Percentiles rank a stretch among this genome's conserved stretches.
These are phyloP conservation scores for Chaetomiaceae sp. DNA, from an alignment of 2,329 filamentous ascomycete genomes.

Conservation along the genomic window DNA sequence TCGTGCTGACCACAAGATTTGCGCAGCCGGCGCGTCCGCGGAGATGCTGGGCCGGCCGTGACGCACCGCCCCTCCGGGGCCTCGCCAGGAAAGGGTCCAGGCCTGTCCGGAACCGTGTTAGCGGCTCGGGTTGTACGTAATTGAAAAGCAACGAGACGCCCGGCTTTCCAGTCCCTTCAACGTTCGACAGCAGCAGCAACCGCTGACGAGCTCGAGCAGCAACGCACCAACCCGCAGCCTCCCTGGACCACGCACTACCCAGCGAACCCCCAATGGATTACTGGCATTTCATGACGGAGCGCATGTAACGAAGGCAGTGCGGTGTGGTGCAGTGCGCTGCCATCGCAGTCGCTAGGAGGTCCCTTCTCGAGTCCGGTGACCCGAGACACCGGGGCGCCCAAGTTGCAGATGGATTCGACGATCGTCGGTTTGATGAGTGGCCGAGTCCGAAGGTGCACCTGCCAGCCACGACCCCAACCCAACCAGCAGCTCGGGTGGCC, in stretches of 20 bases:
- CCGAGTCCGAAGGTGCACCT: no score
- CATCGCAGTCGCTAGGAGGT: no score
- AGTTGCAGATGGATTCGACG: no score
- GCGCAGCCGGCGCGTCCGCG: constrained; percentile 18
- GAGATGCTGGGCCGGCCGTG: constrained; percentile 22
- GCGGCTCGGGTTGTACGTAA: constrained; percentile 29
- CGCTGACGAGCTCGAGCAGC: constrained; percentile 2
- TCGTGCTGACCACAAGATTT: not conserved
- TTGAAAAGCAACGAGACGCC: constrained; percentile 22
- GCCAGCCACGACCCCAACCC: no score
- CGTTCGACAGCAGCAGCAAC: constrained; percentile 1
- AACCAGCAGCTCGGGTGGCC: no score
- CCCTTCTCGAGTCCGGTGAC: no score
- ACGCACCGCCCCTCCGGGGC: constrained; percentile 15
- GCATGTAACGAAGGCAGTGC: no score
- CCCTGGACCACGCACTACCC: not conserved
- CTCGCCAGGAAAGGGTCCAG: constrained; percentile 15
- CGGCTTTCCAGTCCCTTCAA: constrained; percentile 1
- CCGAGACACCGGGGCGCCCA: not conserved
- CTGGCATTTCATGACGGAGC: no score
- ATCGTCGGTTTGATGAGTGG: no score
- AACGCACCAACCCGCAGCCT: constrained; percentile 1
- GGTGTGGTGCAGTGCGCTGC: not conserved
- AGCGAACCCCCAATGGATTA: not conserved
- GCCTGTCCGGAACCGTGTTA: constrained; percentile 18